Conservation (phyloP, 2,329 filamentous ascomycete species). For the Xylariaceae sp. region DNA sequence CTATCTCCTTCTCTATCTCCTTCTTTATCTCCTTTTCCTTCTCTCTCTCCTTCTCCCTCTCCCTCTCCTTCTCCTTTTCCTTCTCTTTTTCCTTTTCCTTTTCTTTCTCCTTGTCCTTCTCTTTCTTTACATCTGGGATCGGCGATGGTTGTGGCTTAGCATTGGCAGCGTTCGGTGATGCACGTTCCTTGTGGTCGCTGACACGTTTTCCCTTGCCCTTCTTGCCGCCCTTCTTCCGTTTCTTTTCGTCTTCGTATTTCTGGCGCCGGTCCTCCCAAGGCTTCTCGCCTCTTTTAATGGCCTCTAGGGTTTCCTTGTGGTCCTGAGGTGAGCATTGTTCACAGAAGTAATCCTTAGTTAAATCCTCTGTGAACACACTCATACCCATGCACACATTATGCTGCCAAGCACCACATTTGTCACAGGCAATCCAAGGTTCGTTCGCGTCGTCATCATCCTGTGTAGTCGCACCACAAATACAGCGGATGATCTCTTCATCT, state of each 20-base stretch:
- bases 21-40: no score
- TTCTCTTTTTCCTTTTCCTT: no score
- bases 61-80: conserved; percentile 47
- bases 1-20: no score
- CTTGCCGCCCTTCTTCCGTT: conserved; percentile 66
- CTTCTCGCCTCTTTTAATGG: conserved; percentile 79
- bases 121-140: conserved; percentile 41
- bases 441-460: conserved; percentile 83
- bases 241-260: conserved; percentile 67
- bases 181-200: conserved; percentile 67
- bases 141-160: conserved; percentile 49
- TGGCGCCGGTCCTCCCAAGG: conserved; percentile 80
- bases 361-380: conserved; percentile 76
- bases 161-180: conserved; percentile 50
- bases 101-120: no score
- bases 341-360: conserved; percentile 88
- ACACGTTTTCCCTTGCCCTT: conserved; percentile 68
- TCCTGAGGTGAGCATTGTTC: conserved; percentile 86
- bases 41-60: no score
- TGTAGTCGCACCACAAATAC: conserved; percentile 87
- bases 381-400: conserved; percentile 96
- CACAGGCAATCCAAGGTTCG: conserved; percentile 95
- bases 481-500: conserved; percentile 82
- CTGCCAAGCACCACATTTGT: conserved; percentile 92
- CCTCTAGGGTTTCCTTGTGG: conserved; percentile 80